phyloP scores from a whole-genome alignment of 805 yeast species.

The Starmerella sirachaensis region DNA sequence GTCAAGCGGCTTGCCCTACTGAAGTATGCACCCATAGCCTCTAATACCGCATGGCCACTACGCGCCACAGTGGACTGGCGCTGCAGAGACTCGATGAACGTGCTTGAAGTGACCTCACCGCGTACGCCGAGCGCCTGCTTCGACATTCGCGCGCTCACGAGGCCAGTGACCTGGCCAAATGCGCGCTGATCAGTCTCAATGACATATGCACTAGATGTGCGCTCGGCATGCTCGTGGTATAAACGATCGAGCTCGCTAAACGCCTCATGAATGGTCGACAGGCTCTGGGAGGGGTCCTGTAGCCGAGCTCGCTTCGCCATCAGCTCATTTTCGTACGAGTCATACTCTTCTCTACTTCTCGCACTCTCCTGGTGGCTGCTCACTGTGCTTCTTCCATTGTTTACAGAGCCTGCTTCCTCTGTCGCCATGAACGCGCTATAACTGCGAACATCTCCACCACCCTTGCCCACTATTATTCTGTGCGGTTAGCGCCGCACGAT shows the following conservation, averaged over 20 bases:
- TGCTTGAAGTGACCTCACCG: constrained; percentile 5
- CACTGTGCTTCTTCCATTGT: too few species aligned
- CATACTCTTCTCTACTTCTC: too few species aligned
- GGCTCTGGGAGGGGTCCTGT: background rate
- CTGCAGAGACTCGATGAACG: background rate
- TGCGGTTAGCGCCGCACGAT: too few species aligned
- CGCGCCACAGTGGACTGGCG: background rate
- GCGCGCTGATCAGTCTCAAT: constrained; percentile 13
- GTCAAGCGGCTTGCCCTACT: constrained; percentile 5
- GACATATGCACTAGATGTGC: constrained; percentile 4
- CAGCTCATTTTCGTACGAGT: constrained; percentile 1
- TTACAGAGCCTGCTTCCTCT: too few species aligned
- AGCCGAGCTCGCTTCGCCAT: background rate
- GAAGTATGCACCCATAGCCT: constrained; percentile 2
- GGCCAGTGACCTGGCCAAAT: constrained; percentile 1
- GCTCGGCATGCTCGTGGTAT: constrained; percentile 1
- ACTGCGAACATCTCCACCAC: too few species aligned
- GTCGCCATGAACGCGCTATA: too few species aligned
- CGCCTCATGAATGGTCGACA: constrained; percentile 1
- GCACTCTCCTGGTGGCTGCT: too few species aligned
- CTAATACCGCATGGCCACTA: background rate
- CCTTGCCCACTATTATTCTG: too few species aligned
- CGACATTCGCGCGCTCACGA: constrained; percentile 3
- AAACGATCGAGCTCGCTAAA: constrained; percentile 5
- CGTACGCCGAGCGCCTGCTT: constrained; percentile 7